Evolutionary conservation across 805 yeast genomes (phyloP).

Genomic region (Pichia cabralensis): DNA sequence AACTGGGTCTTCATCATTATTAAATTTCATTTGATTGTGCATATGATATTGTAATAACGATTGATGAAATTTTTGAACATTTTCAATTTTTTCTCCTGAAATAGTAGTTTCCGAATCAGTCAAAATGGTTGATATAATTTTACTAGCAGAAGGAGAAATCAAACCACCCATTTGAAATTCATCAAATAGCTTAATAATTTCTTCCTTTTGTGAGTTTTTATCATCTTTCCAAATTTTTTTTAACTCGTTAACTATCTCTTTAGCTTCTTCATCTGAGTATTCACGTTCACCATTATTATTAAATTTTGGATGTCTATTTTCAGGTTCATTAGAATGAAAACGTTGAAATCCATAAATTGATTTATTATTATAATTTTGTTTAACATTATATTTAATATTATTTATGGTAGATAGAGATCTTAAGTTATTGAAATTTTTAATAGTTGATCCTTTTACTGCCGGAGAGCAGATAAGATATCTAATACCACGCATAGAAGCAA

Average conservation of each 20-base stretch:
- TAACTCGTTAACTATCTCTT: constrained; percentile 14
- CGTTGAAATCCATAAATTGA: no score
- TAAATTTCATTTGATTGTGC: constrained; percentile 18
- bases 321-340: no score
- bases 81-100: constrained; percentile 23
- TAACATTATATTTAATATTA: no score
- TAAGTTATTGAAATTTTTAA: no score
- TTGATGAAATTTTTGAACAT: constrained; percentile 24
- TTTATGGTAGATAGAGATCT: no score
- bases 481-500: no score
- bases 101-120: constrained; percentile 17
- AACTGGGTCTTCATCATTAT: constrained; percentile 15
- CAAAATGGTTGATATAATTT: constrained; percentile 19
- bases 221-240: constrained; percentile 20
- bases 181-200: constrained; percentile 15
- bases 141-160: constrained; percentile 21
- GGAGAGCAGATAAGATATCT: no score
- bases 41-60: constrained; percentile 23
- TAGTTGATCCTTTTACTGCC: no score
- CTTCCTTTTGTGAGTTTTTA: constrained; percentile 12
- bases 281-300: constrained; percentile 22
- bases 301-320: constrained; percentile 12
- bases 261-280: constrained; percentile 21
- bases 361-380: no score
- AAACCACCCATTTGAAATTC: constrained; percentile 25